phyloP scores from a whole-genome alignment of 768 basidiomycete species.

The Pleurotus cornucopiae region DNA sequence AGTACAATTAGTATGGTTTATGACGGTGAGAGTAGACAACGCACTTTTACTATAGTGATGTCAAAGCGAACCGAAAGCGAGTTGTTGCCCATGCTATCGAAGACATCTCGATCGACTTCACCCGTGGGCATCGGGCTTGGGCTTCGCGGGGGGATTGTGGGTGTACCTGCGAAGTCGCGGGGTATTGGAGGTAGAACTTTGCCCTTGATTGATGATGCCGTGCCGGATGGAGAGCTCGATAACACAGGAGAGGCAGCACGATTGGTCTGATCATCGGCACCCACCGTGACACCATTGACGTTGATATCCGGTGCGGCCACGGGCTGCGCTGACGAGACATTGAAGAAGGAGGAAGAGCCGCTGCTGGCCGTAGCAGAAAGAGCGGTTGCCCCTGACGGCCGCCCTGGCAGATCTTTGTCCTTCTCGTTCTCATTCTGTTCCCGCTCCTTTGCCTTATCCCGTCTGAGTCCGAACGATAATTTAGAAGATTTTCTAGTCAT shows the following conservation, averaged over 20 bases:
- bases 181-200: conserved; percentile 80
- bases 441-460: conserved; percentile 49
- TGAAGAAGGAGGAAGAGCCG: conserved; percentile 84
- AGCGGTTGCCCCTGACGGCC: conserved; percentile 42
- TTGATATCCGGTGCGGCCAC: conserved; percentile 12
- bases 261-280: conserved; percentile 12
- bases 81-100: conserved; percentile 72
- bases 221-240: conserved; percentile 30
- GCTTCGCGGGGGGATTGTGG: conserved; percentile 30
- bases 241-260: conserved; percentile 1
- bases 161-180: conserved; percentile 47
- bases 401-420: conserved; percentile 24
- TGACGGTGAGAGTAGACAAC: conserved; percentile 18
- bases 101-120: conserved; percentile 61
- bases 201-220: conserved; percentile 45
- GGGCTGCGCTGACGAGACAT: conserved; percentile 49
- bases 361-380: conserved; percentile 67
- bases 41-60: conserved; percentile 93
- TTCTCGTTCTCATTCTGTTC: conserved; percentile 34
- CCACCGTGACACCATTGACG: conserved; percentile 16
- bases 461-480: conserved; percentile 66
- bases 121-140: conserved; percentile 59
- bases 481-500: conserved; percentile 75
- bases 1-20: conserved; percentile 9
- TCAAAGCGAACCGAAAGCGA: conserved; percentile 91